Evolutionary conservation across 306 rosid species (phyloP).

Genomic region (Betula pendula): DNA sequence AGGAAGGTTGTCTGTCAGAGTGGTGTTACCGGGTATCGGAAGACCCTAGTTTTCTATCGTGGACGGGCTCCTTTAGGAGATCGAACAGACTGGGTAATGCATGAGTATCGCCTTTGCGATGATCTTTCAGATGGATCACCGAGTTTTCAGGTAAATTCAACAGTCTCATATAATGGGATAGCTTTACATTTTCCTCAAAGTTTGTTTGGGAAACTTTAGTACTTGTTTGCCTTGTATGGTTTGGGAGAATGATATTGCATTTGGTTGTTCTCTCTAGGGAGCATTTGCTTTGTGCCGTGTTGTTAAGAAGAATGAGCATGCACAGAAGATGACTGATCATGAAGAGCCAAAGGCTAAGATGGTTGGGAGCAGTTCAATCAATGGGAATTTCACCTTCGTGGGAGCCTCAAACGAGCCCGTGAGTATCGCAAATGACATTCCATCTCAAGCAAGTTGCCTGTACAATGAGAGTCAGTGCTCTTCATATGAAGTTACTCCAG

Average conservation of each 20-base stretch:
- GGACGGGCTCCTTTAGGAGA: conserved; percentile 92
- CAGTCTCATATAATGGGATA: not conserved
- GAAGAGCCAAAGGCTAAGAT: conserved; percentile 48
- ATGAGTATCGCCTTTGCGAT: conserved; percentile 80
- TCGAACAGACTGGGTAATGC: conserved; percentile 89
- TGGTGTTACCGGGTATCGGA: conserved; percentile 64
- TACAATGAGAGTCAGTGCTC: conserved; percentile 54
- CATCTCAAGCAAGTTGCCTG: conserved; percentile 41
- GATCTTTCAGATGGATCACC: conserved; percentile 57
- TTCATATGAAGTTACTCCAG: conserved; percentile 42
- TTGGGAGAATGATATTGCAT: conserved; percentile 10
- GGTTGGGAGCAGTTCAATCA: conserved; percentile 39
- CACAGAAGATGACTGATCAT: conserved; percentile 42
- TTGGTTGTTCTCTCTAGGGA: conserved; percentile 45
- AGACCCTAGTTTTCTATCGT: conserved; percentile 83
- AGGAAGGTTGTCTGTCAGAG: conserved; percentile 63
- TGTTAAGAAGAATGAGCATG: conserved; percentile 62
- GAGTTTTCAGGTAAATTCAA: conserved; percentile 52
- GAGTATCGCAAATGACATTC: conserved; percentile 43
- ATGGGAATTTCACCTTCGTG: conserved; percentile 39
- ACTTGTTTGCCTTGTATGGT: not conserved
- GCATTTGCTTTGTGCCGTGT: conserved; percentile 85
- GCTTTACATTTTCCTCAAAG: conserved; percentile 8
- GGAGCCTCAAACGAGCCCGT: conserved; percentile 35
- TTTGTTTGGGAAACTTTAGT: not conserved